phyloP scores from a whole-genome alignment of 1,284 basidiomycete genomes.

The Tetrapyrgos nigripes region DNA sequence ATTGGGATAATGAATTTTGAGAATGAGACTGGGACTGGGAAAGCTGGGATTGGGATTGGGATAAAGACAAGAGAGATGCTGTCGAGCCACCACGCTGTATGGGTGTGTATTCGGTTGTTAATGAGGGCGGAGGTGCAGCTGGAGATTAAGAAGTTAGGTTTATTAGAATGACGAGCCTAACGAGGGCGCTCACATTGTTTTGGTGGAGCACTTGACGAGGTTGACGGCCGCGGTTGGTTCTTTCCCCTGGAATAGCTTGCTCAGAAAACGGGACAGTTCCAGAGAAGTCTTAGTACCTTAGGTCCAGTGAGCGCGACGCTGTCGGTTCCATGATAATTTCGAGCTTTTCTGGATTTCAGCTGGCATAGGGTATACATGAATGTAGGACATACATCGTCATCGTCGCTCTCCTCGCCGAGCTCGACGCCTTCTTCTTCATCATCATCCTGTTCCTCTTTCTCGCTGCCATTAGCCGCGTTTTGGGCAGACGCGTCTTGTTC shows the following conservation, averaged over 20 bases:
- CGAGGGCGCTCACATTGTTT: conserved; percentile 40
- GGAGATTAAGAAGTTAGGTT: neutral
- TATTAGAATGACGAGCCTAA: neutral
- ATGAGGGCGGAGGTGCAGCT: conserved; percentile 58
- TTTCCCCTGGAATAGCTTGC: conserved; percentile 25
- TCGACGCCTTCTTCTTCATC: conserved; percentile 41
- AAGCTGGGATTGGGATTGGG: conserved; percentile 21
- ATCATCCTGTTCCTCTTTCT: conserved; percentile 41
- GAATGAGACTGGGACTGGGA: conserved; percentile 22
- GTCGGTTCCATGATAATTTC: conserved; percentile 83
- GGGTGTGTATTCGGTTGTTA: conserved; percentile 92
- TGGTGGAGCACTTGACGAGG: conserved; percentile 42
- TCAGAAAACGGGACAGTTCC: neutral
- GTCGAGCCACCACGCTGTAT: conserved; percentile 68
- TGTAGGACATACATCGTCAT: conserved; percentile 48
- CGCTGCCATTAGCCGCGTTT: conserved; percentile 27
- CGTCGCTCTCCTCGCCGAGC: conserved; percentile 45
- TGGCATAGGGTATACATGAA: neutral
- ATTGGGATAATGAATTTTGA: conserved; percentile 22
- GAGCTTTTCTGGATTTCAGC: conserved; percentile 56
- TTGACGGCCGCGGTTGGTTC: conserved; percentile 22
- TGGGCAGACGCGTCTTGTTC: conserved; percentile 27
- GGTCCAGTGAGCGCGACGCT: conserved; percentile 68
- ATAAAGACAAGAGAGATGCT: conserved; percentile 17
- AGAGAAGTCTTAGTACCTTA: conserved; percentile 52